Conservation (phyloP, 805 yeast species). For the Metschnikowia santaceciliae region DNA sequence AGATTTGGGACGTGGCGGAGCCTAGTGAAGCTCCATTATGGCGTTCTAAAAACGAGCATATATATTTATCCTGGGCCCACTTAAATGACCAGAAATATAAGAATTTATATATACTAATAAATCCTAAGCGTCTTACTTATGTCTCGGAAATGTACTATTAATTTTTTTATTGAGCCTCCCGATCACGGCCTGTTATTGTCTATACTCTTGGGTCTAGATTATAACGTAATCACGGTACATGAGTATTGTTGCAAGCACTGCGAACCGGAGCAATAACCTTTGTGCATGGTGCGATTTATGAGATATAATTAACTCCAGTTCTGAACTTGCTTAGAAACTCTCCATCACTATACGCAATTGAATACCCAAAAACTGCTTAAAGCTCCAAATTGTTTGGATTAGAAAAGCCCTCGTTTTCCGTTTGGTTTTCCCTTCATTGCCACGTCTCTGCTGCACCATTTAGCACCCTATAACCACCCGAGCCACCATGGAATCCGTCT, state of each 20-base stretch:
- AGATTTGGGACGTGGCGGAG: too few species aligned
- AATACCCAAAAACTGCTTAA: not conserved
- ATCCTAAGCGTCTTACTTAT: too few species aligned
- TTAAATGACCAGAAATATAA: too few species aligned
- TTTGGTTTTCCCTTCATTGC: not conserved
- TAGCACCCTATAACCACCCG: not conserved
- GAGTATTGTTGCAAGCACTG: constrained; percentile 1
- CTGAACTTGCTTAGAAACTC: not conserved
- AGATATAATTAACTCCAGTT: not conserved
- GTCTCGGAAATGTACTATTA: too few species aligned
- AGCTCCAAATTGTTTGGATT: not conserved
- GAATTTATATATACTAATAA: too few species aligned
- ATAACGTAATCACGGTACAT: not conserved
- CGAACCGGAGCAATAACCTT: not conserved
- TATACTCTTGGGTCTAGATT: not conserved
- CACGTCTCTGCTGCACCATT: not conserved
- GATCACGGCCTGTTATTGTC: too few species aligned
- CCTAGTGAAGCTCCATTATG: too few species aligned
- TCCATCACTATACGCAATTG: not conserved
- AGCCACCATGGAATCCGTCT: constrained; percentile 32
- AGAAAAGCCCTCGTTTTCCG: not conserved
- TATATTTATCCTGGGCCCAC: too few species aligned
- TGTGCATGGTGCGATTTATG: not conserved
- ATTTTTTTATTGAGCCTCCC: too few species aligned
- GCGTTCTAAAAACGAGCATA: too few species aligned